Evolutionary conservation across 768 basidiomycete genomes (phyloP).

Genomic region (Panellus pusillus): DNA sequence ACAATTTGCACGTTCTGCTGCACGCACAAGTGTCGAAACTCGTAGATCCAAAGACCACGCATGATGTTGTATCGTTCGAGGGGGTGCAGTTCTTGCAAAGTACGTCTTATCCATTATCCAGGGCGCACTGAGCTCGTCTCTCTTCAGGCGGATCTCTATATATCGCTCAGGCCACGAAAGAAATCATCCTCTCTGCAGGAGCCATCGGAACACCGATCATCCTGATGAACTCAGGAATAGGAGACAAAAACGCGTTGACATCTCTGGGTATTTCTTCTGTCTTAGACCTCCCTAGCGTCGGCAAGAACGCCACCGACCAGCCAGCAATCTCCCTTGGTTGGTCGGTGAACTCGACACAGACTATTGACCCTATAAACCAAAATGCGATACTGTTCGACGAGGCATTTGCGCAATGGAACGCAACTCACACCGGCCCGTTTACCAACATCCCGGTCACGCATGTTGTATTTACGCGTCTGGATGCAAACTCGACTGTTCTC

Average conservation of each 20-base stretch:
- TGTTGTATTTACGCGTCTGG: slow-evolving; percentile 21
- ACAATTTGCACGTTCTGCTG: slow-evolving; percentile 30
- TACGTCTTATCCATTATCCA: slow-evolving; percentile 1
- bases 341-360: slow-evolving; percentile 23
- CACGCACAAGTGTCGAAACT: slow-evolving; percentile 25
- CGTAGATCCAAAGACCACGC: background rate
- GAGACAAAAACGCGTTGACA: slow-evolving; percentile 19
- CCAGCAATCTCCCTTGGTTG: slow-evolving; percentile 18
- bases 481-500: slow-evolving; percentile 10
- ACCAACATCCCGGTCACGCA: slow-evolving; percentile 18
- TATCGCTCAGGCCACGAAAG: slow-evolving; percentile 26
- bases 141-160: slow-evolving; percentile 4
- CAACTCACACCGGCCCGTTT: slow-evolving; percentile 26
- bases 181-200: slow-evolving; percentile 35
- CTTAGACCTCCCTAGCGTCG: slow-evolving; percentile 27
- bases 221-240: slow-evolving; percentile 32
- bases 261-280: slow-evolving; percentile 20
- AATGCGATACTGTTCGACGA: slow-evolving; percentile 17
- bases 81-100: slow-evolving; percentile 23
- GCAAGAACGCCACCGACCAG: slow-evolving; percentile 29
- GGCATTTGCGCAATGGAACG: slow-evolving; percentile 25
- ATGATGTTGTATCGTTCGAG: slow-evolving; percentile 4
- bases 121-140: background rate
- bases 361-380: slow-evolving; percentile 3
- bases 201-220: slow-evolving; percentile 31